phyloP scores from a whole-genome alignment of 2,329 filamentous ascomycete species.

The Fusarium nelsonii region DNA sequence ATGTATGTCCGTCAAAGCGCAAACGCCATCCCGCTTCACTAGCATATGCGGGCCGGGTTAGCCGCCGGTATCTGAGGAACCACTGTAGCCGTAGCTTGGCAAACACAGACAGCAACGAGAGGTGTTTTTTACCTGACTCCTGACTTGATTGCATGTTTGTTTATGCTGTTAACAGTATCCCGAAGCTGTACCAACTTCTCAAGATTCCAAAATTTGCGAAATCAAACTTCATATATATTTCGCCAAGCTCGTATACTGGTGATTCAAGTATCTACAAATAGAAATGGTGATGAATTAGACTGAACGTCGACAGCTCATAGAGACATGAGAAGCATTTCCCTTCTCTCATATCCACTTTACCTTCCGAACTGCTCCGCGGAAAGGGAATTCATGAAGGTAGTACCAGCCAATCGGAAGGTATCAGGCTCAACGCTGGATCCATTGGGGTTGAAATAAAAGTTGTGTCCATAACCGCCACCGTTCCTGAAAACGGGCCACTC shows the following conservation, averaged over 20 bases:
- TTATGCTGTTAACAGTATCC: not conserved
- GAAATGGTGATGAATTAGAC: not conserved
- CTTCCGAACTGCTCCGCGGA: conserved; percentile 34
- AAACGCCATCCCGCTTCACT: conserved; percentile 1
- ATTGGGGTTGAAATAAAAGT: conserved; percentile 43
- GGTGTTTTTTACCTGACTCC: not conserved
- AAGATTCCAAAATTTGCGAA: not conserved
- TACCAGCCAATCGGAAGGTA: conserved; percentile 38
- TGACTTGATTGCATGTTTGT: not conserved
- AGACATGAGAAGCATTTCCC: not conserved
- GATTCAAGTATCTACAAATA: not conserved
- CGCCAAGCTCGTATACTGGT: not conserved
- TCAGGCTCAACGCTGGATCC: conserved; percentile 31
- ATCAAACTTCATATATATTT: not conserved
- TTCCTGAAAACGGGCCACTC: conserved; percentile 38
- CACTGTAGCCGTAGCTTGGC: not conserved
- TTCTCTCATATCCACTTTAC: not conserved
- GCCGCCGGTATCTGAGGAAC: not conserved
- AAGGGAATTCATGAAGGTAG: conserved; percentile 40
- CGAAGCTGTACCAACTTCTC: not conserved
- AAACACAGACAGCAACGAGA: not conserved
- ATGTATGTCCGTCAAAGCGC: not conserved
- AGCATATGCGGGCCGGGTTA: not conserved
- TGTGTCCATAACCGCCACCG: conserved; percentile 39
- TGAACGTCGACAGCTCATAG: not conserved